A percentile compares a stretch with the other conserved stretches of the same genome.
Conservation (phyloP, 768 basidiomycete genomes). For the Suillus plorans region DNA sequence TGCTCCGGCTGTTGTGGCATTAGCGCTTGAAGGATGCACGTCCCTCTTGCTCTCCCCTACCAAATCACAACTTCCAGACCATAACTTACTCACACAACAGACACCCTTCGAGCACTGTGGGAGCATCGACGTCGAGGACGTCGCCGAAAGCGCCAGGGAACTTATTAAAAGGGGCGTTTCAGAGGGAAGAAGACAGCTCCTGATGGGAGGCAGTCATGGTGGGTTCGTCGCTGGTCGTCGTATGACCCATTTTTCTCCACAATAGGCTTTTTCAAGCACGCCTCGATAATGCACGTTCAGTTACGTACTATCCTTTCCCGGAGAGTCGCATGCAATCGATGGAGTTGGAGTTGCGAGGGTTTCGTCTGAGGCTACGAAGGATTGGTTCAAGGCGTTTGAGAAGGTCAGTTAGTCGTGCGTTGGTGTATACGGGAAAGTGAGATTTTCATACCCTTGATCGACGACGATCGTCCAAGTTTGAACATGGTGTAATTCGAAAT, state of each 20-base stretch:
- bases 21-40: constrained; percentile 64
- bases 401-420: not conserved
- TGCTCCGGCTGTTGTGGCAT: constrained; percentile 38
- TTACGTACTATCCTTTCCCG: constrained; percentile 57
- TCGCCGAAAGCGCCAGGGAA: constrained; percentile 51
- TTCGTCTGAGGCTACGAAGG: constrained; percentile 48
- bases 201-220: constrained; percentile 70
- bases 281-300: not conserved
- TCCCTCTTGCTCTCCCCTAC: not conserved
- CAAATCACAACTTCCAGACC: not conserved
- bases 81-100: constrained; percentile 29
- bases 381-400: constrained; percentile 44
- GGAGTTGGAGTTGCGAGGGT: constrained; percentile 60
- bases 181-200: constrained; percentile 48
- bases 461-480: too few relatives aligned
- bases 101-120: constrained; percentile 65
- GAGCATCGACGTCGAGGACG: constrained; percentile 61
- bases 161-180: constrained; percentile 52
- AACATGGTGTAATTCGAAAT: not conserved
- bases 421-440: not conserved
- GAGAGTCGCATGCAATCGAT: constrained; percentile 63
- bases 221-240: constrained; percentile 62
- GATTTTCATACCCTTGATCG: too few relatives aligned
- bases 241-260: not conserved
- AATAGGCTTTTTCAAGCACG: not conserved